These are phyloP conservation scores for Penicillium odoratum DNA, from an alignment of 495 filamentous ascomycete species.

Conservation along the genomic window DNA sequence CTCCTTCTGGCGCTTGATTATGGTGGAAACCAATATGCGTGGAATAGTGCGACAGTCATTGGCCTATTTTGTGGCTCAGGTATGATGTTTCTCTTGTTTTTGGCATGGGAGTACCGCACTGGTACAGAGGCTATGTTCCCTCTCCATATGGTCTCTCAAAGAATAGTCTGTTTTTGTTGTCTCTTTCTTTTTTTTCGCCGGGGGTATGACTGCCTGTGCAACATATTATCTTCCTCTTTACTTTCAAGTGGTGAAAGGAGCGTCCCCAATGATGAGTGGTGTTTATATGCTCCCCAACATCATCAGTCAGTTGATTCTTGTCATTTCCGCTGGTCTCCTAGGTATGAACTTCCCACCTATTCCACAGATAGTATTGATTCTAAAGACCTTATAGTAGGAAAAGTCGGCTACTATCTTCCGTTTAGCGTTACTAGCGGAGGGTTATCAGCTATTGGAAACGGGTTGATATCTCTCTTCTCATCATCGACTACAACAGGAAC, in stretches of 20 bases:
- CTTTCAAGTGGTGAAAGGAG: conserved; percentile 37
- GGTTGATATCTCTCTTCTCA: conserved; percentile 50
- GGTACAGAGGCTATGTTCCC: conserved; percentile 55
- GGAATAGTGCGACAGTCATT: conserved; percentile 47
- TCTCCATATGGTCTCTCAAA: conserved; percentile 28
- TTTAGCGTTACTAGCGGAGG: conserved; percentile 33
- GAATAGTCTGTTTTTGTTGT: conserved; percentile 33
- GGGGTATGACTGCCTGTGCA: conserved; percentile 22
- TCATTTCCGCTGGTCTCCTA: conserved; percentile 40
- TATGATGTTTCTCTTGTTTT: conserved; percentile 40
- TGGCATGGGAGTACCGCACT: conserved; percentile 44
- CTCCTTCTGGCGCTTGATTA: conserved; percentile 53
- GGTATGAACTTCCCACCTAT: background rate
- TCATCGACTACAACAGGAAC: conserved; percentile 40
- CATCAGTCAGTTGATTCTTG: conserved; percentile 47
- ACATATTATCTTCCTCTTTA: conserved; percentile 41
- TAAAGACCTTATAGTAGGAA: conserved; percentile 28
- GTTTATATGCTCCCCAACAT: conserved; percentile 43
- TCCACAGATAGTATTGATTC: background rate
- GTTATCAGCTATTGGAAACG: conserved; percentile 41
- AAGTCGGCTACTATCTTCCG: conserved; percentile 53
- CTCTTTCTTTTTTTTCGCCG: conserved; percentile 17
- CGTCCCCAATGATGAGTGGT: conserved; percentile 33
- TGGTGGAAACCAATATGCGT: conserved; percentile 39
- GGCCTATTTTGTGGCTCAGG: conserved; percentile 53